These are phyloP conservation scores for Enterospora canceri DNA, from an alignment of 371 early-diverging fungal genomes.

Conservation along the genomic window DNA sequence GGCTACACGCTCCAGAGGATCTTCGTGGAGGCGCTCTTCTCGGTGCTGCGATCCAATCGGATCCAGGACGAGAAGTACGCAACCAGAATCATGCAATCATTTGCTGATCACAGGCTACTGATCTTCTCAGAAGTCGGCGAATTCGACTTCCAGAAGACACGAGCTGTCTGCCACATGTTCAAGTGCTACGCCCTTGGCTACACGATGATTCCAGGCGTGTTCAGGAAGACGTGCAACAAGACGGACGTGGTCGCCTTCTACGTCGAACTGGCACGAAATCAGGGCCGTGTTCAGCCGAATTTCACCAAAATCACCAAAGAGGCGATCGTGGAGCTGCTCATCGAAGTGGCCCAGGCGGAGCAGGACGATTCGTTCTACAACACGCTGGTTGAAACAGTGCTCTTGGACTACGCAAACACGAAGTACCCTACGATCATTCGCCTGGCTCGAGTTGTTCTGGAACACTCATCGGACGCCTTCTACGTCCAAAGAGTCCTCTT, in stretches of 20 bases:
- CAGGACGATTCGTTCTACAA: slow-evolving; percentile 20
- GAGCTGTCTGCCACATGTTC: slow-evolving; percentile 17
- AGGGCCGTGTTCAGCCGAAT: not conserved
- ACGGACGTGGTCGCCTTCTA: not conserved
- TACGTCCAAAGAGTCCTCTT: slow-evolving; percentile 27
- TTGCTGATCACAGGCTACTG: slow-evolving; percentile 1
- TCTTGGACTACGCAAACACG: slow-evolving; percentile 35
- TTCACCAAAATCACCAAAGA: slow-evolving; percentile 16
- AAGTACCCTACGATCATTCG: slow-evolving; percentile 15
- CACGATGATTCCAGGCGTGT: slow-evolving; percentile 25
- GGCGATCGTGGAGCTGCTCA: slow-evolving; percentile 25
- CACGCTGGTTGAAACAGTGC: slow-evolving; percentile 28
- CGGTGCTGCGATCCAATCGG: slow-evolving; percentile 26
- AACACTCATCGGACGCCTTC: slow-evolving; percentile 9
- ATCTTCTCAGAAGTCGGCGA: too few relatives aligned
- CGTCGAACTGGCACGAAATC: not conserved
- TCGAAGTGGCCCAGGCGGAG: slow-evolving; percentile 8
- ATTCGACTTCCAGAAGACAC: not conserved
- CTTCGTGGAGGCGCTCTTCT: slow-evolving; percentile 33
- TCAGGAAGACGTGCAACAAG: not conserved
- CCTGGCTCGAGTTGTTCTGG: slow-evolving; percentile 19
- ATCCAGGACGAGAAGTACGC: slow-evolving; percentile 15
- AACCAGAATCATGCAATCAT: not conserved
- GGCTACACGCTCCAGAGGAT: slow-evolving; percentile 46
- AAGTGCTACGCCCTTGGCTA: slow-evolving; percentile 36